phyloP scores from a whole-genome alignment of 2,329 filamentous ascomycete genomes.

The Orbilia ellipsospora region DNA sequence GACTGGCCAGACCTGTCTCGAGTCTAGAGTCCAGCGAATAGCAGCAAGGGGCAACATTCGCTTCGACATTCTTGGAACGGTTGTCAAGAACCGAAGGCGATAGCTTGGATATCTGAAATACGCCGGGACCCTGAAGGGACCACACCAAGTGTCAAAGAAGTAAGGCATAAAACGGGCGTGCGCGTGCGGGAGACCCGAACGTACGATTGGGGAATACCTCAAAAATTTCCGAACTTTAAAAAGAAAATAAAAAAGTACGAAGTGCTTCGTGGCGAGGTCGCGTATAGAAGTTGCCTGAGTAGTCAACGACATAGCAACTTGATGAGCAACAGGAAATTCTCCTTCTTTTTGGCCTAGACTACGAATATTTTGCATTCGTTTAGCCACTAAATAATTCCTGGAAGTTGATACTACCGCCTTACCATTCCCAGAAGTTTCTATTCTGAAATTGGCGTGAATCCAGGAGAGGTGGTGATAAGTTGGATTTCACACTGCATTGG shows the following conservation, averaged over 20 bases:
- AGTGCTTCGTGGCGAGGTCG: no score
- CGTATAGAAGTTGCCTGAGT: constrained; percentile 5
- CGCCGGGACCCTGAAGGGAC: constrained; percentile 18
- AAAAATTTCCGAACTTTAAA: constrained; percentile 4
- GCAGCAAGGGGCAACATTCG: constrained; percentile 49
- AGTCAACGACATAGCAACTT: constrained; percentile 2
- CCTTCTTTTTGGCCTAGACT: constrained; percentile 11
- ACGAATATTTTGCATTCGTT: constrained; percentile 38
- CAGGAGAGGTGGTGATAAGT: constrained; percentile 55
- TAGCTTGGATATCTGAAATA: constrained; percentile 44
- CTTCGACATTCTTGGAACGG: constrained; percentile 48
- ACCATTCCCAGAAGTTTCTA: constrained; percentile 48
- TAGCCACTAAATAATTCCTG: constrained; percentile 45
- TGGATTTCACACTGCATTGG: constrained; percentile 37
- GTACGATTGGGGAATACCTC: constrained; percentile 6
- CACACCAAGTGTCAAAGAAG: constrained; percentile 31
- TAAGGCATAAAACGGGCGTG: constrained; percentile 31
- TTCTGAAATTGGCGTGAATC: constrained; percentile 55
- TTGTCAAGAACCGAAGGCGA: constrained; percentile 39
- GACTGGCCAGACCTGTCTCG: constrained; percentile 32
- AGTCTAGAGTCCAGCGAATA: constrained; percentile 27
- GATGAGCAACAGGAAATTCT: constrained; percentile 33
- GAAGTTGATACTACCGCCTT: constrained; percentile 36
- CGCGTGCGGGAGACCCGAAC: constrained; percentile 25
- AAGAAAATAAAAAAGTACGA: not conserved